phyloP scores from a whole-genome alignment of 306 rosid genomes.

The Canavalia gladiata region DNA sequence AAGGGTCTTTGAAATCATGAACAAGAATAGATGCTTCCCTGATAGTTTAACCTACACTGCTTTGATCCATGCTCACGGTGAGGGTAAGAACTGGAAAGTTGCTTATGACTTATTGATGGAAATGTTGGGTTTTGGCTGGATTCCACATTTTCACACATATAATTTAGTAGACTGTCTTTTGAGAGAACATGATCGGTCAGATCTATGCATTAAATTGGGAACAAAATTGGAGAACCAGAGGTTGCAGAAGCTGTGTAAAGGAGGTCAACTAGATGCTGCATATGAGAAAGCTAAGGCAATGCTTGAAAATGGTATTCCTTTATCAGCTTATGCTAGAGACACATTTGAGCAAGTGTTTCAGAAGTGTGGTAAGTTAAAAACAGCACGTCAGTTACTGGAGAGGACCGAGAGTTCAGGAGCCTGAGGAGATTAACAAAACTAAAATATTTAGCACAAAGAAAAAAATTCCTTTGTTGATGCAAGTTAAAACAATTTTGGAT shows the following conservation, averaged over 20 bases:
- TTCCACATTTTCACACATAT: constrained; percentile 65
- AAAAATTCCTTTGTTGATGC: neutral
- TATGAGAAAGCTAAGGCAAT: constrained; percentile 64
- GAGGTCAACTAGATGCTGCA: constrained; percentile 64
- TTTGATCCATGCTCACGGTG: constrained; percentile 69
- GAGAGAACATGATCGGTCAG: constrained; percentile 62
- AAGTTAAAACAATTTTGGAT: constrained; percentile 30
- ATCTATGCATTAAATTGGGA: constrained; percentile 63
- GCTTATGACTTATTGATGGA: constrained; percentile 63
- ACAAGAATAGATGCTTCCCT: constrained; percentile 68
- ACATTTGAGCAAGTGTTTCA: constrained; percentile 60
- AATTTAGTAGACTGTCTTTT: constrained; percentile 60
- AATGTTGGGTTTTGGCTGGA: constrained; percentile 69
- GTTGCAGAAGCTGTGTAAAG: constrained; percentile 69
- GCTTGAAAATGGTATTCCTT: constrained; percentile 64
- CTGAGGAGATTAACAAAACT: constrained; percentile 31
- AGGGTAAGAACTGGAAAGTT: constrained; percentile 62
- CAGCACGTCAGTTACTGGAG: constrained; percentile 64
- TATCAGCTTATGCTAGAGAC: constrained; percentile 68
- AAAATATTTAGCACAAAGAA: neutral
- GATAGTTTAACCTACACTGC: constrained; percentile 67
- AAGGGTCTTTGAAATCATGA: constrained; percentile 69
- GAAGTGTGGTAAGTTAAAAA: constrained; percentile 61
- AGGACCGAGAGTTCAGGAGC: constrained; percentile 44
- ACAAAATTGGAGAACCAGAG: constrained; percentile 64